Percentiles rank a stretch among this genome's conserved stretches.
Evolutionary conservation across 441 rosid genomes (phyloP).

Genomic region (Jatropha multifida): DNA sequence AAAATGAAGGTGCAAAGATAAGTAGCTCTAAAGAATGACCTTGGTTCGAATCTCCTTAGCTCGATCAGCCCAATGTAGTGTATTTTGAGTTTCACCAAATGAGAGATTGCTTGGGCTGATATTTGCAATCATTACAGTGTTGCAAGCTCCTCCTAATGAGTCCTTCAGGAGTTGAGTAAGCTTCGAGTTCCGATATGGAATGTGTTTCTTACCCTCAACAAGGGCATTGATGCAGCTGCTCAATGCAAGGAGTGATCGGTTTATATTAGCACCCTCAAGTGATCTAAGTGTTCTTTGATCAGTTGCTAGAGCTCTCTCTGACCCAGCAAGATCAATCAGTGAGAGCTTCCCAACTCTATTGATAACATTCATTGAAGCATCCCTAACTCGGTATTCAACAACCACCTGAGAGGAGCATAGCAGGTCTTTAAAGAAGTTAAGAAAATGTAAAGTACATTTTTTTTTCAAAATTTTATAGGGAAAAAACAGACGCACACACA

Average conservation of each 20-base stretch:
- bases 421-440: neutral
- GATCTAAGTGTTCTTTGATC: conserved; percentile 91
- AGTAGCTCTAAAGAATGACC: conserved; percentile 32
- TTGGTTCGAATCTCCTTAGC: conserved; percentile 83
- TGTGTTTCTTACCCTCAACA: conserved; percentile 93
- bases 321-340: conserved; percentile 92
- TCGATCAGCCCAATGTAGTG: conserved; percentile 95
- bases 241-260: conserved; percentile 85
- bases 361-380: conserved; percentile 62
- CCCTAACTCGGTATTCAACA: conserved; percentile 69
- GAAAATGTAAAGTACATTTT: no score
- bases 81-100: conserved; percentile 92
- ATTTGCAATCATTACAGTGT: conserved; percentile 94
- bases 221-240: conserved; percentile 97
- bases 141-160: conserved; percentile 86
- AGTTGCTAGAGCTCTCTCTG: conserved; percentile 93
- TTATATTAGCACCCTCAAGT: conserved; percentile 91
- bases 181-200: conserved; percentile 89
- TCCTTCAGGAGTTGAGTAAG: conserved; percentile 96
- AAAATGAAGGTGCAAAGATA: neutral
- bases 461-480: neutral
- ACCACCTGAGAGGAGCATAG: conserved; percentile 49
- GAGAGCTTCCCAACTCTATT: conserved; percentile 80
- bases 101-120: conserved; percentile 86
- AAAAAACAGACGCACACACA: neutral